phyloP scores from a whole-genome alignment of 129 eudicot genomes.

The Tanacetum coccineum region DNA sequence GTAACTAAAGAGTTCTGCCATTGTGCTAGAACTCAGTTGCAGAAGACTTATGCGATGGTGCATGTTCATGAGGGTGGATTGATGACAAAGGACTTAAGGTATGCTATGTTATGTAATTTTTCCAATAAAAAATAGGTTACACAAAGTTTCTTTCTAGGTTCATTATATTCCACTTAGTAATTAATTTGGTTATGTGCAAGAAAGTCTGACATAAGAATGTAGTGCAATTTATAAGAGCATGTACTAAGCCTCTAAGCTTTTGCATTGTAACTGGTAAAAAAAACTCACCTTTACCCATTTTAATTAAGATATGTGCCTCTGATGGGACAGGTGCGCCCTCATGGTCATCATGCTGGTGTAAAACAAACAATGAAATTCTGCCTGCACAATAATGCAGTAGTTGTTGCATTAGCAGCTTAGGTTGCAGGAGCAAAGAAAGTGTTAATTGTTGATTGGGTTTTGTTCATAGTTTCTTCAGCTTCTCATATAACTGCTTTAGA shows the following conservation, averaged over 20 bases:
- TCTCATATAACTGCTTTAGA: background rate
- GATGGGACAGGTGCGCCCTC: constrained; percentile 85
- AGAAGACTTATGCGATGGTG: too few species aligned
- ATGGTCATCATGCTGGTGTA: constrained; percentile 99
- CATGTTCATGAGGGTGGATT: too few species aligned
- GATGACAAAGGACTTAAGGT: too few species aligned
- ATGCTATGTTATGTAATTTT: background rate
- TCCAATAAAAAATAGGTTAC: background rate
- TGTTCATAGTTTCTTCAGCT: background rate
- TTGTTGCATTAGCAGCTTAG: too few species aligned
- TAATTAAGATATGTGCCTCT: background rate
- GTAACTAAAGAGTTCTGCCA: too few species aligned
- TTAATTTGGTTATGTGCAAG: constrained; percentile 38
- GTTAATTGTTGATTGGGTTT: constrained; percentile 98
- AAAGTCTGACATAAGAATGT: constrained; percentile 97
- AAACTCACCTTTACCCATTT: background rate
- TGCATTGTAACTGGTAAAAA: constrained; percentile 33
- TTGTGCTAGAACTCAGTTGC: too few species aligned
- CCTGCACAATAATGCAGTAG: constrained; percentile 97
- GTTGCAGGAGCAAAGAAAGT: too few species aligned
- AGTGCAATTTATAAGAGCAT: constrained; percentile 97
- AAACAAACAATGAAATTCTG: constrained; percentile 92
- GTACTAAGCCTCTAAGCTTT: constrained; percentile 94
- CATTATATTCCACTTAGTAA: constrained; percentile 13
- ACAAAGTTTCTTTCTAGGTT: background rate